These are phyloP conservation scores for Willaertia magna DNA, from an alignment of 208 protist genomes.

Conservation along the genomic window DNA sequence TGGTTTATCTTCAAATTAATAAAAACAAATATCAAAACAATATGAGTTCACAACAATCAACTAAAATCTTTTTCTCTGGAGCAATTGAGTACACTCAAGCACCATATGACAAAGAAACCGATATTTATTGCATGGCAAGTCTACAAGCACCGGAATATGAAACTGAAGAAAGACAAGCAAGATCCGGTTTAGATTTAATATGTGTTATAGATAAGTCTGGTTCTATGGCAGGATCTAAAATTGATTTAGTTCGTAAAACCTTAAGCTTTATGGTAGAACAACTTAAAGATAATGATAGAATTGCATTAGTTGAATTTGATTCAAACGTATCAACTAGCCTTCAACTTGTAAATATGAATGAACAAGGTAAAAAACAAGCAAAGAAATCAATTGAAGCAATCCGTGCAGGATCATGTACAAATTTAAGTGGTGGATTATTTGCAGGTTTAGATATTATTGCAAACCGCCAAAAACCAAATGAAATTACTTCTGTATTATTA, in stretches of 20 bases:
- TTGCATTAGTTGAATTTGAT: constrained; percentile 28
- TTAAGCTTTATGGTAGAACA: constrained; percentile 30
- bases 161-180: neutral
- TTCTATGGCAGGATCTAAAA: constrained; percentile 21
- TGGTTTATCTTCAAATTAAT: no score
- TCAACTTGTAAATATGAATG: constrained; percentile 15
- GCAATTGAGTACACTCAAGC: neutral
- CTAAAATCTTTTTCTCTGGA: neutral
- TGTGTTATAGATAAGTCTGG: constrained; percentile 25
- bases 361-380: neutral
- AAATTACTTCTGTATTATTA: constrained; percentile 18
- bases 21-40: no score
- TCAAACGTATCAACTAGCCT: constrained; percentile 1
- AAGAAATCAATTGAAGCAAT: constrained; percentile 6
- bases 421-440: constrained; percentile 34
- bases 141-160: neutral
- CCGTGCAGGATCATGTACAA: constrained; percentile 18
- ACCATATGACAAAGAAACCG: neutral
- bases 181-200: constrained; percentile 9
- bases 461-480: neutral
- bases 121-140: neutral
- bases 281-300: constrained; percentile 14
- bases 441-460: constrained; percentile 15
- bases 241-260: constrained; percentile 23
- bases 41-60: neutral